Base-by-base conservation (phyloP, 768 basidiomycete species). In the Serendipita sp. region DNA sequence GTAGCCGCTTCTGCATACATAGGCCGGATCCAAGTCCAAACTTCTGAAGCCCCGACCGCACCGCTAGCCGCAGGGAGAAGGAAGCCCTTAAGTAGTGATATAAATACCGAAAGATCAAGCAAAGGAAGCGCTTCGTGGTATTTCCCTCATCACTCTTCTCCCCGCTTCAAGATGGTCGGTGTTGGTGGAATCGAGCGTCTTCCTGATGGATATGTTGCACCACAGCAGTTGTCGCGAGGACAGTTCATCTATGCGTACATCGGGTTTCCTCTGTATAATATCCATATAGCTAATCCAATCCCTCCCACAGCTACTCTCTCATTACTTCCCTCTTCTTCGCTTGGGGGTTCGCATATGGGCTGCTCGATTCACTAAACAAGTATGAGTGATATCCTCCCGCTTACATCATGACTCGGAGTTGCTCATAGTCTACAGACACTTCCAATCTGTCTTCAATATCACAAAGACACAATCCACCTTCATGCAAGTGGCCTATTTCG, bases 291-390 rank as follows among this genome's bases (percentile, higher is more conserved):
- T 38, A 14, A 38, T 5, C 5, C 14, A n/a, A 38, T 38, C 34
- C 34, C 5, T 38, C 34, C 34, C n/a, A n/a, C n/a, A 38, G 34
- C 34, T 38, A 38, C 34, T 38, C 75, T 42, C 79, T 88, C 62
- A 82, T 89, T 64, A 88, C 85, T 20, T 81, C 84, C 11, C 75
- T 88, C 33, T 88, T 88, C 77, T 87, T 88, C 72, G 83, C 85
- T 30, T 85, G 82, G 83, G 84, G 83, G 0, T 85, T 85, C 70
- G 80, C 84, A 3, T 83, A 85, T 63, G 83, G 83, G 38, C 80
- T 62, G 5, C 38, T 62, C 67, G 71, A 65, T 70, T 73, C 69
- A 66, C 50, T 43, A 26, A 60, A 24, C 14, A 53, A 30, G 41
- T 53, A 53, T 16, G 56, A 53, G 14, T 31, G 53, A 7, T 41